Evolutionary conservation across 2,329 filamentous ascomycete genomes (phyloP).

Genomic region (Akanthomyces muscarius): DNA sequence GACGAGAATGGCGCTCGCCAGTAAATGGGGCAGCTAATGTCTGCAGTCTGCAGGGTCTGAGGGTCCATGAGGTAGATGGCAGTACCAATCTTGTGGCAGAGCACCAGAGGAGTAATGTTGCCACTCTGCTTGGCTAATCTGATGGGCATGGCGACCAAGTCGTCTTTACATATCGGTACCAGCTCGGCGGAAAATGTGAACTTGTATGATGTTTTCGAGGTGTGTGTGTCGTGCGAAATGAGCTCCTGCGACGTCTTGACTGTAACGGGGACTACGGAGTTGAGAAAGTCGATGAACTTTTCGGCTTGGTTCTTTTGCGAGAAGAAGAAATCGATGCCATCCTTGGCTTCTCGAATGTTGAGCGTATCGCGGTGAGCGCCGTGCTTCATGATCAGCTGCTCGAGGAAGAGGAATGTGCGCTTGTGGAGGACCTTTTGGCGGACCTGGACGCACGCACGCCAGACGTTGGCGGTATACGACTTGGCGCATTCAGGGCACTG

Average conservation of each 20-base stretch:
- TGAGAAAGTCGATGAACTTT: constrained; percentile 86
- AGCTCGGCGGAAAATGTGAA: constrained; percentile 87
- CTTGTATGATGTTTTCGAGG: constrained; percentile 87
- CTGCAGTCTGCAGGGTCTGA: constrained; percentile 83
- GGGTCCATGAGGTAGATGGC: constrained; percentile 87
- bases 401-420: constrained; percentile 66
- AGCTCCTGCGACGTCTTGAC: constrained; percentile 77
- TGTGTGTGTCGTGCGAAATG: constrained; percentile 91
- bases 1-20: constrained; percentile 86
- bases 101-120: constrained; percentile 79
- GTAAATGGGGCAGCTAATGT: constrained; percentile 77
- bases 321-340: constrained; percentile 96
- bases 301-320: constrained; percentile 85
- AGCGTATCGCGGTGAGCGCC: constrained; percentile 87
- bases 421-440: constrained; percentile 97
- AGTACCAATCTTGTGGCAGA: constrained; percentile 87
- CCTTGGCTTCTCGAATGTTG: constrained; percentile 96
- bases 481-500: constrained; percentile 95
- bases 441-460: constrained; percentile 90
- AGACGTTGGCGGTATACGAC: constrained; percentile 94
- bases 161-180: constrained; percentile 95
- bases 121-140: constrained; percentile 82
- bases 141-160: constrained; percentile 88
- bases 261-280: constrained; percentile 73
- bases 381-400: constrained; percentile 95